A percentile compares a stretch with the other conserved stretches of the same genome.
phyloP scores from a whole-genome alignment of 2,329 filamentous ascomycete genomes.

The Alternaria rosae region DNA sequence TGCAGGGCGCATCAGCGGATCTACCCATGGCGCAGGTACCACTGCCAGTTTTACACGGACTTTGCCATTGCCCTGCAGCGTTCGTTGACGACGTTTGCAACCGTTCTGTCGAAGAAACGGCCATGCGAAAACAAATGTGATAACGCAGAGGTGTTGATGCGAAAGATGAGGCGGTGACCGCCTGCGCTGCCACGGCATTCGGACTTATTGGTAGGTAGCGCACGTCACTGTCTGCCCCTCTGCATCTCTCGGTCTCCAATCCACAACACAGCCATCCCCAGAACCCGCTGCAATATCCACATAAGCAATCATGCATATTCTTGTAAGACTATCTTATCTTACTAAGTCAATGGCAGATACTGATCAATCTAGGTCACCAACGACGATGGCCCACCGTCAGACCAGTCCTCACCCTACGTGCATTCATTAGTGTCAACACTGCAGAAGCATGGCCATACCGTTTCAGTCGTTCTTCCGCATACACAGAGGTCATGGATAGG shows the following conservation, averaged over 20 bases:
- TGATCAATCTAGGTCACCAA: slow-evolving; percentile 54
- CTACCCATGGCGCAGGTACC: slow-evolving; percentile 15
- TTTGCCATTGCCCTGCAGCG: neutral
- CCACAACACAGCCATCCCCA: slow-evolving; percentile 15
- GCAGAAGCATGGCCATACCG: slow-evolving; percentile 75
- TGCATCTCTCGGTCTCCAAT: slow-evolving; percentile 11
- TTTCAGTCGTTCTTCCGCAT: slow-evolving; percentile 90
- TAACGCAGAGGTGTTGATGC: neutral
- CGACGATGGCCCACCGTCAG: slow-evolving; percentile 61
- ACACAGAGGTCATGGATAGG: slow-evolving; percentile 97
- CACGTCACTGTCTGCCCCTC: slow-evolving; percentile 33
- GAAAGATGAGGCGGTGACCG: slow-evolving; percentile 15
- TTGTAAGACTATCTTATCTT: slow-evolving; percentile 29
- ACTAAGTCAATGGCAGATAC: slow-evolving; percentile 8
- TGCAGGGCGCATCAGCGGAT: slow-evolving; percentile 15
- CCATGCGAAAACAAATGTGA: neutral
- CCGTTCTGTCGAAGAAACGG: neutral
- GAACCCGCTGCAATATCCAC: neutral
- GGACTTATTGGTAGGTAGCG: slow-evolving; percentile 37
- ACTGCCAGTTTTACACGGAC: neutral
- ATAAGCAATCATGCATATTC: slow-evolving; percentile 47
- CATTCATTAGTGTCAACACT: slow-evolving; percentile 56
- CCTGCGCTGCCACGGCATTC: slow-evolving; percentile 25
- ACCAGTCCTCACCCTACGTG: slow-evolving; percentile 59
- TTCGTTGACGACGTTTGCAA: neutral